A percentile compares a stretch with the other conserved stretches of the same genome.
phyloP scores from a whole-genome alignment of 805 yeast species.

The Myxozyma vanderwaltii region DNA sequence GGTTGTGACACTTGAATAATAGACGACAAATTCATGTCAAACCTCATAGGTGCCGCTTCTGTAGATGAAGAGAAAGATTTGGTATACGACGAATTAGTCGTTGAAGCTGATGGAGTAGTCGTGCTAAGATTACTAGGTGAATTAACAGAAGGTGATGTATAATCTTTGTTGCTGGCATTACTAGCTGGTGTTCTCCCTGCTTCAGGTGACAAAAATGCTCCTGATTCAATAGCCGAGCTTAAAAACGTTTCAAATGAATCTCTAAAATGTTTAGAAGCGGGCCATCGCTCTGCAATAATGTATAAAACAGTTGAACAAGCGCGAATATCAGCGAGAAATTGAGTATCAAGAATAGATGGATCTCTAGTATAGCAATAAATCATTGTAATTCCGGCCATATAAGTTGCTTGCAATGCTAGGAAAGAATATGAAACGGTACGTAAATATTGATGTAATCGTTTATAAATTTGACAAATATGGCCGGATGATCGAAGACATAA shows the following conservation, averaged over 20 bases:
- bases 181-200: neutral
- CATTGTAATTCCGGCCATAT: slow-evolving; percentile 33
- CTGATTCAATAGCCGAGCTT: slow-evolving; percentile 29
- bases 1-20: slow-evolving; percentile 10
- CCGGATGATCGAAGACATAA: slow-evolving; percentile 30
- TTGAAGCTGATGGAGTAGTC: neutral
- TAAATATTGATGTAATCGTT: slow-evolving; percentile 29
- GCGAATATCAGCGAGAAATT: slow-evolving; percentile 27
- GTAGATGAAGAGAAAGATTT: neutral
- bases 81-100: neutral
- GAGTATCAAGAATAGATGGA: slow-evolving; percentile 29
- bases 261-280: slow-evolving; percentile 30
- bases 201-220: slow-evolving; percentile 7
- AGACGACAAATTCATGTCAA: slow-evolving; percentile 23
- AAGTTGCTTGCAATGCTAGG: slow-evolving; percentile 28
- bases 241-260: slow-evolving; percentile 29
- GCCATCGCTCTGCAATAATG: slow-evolving; percentile 33
- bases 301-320: slow-evolving; percentile 30
- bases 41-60: slow-evolving; percentile 12
- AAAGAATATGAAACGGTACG: slow-evolving; percentile 30
- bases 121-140: too few species aligned
- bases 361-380: slow-evolving; percentile 31
- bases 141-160: neutral
- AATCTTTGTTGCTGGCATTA: neutral
- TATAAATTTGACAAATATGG: slow-evolving; percentile 30